A percentile compares a stretch with the other conserved stretches of the same genome.
Evolutionary conservation across 768 basidiomycete species (phyloP).

Genomic region (Naganishia onofrii): DNA sequence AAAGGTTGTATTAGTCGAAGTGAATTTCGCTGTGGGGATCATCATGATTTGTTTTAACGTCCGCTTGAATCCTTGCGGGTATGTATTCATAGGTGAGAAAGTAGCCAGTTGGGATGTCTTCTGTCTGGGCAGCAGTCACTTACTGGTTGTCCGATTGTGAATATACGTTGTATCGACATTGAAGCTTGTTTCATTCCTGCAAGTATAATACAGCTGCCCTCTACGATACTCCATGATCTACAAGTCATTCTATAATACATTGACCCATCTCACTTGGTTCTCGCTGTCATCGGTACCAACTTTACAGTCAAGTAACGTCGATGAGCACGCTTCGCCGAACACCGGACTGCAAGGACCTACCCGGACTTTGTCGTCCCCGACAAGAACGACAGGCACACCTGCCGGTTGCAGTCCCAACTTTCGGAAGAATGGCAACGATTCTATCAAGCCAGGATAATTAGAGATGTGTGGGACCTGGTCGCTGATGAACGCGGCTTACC

Average conservation of each 20-base stretch:
- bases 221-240: too few relatives aligned
- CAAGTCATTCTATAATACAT: too few relatives aligned
- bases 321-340: too few relatives aligned
- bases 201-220: too few relatives aligned
- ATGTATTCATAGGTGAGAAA: too few relatives aligned
- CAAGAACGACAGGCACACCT: not conserved
- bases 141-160: too few relatives aligned
- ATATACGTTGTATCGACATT: too few relatives aligned
- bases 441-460: not conserved
- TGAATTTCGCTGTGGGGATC: not conserved
- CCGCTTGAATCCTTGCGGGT: too few relatives aligned
- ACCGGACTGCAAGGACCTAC: not conserved
- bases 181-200: too few relatives aligned
- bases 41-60: too few relatives aligned
- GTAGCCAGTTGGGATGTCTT: too few relatives aligned
- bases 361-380: conserved; percentile 8
- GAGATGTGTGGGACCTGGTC: not conserved
- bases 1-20: not conserved
- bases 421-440: conserved; percentile 4
- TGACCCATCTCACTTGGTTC: not conserved
- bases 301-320: not conserved
- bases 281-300: conserved; percentile 5
- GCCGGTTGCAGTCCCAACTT: not conserved
- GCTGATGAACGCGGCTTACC: not conserved
- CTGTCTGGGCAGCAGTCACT: too few relatives aligned